Evolutionary conservation across 305 asterid genomes (phyloP).

Genomic region (Fraxinus velutina): DNA sequence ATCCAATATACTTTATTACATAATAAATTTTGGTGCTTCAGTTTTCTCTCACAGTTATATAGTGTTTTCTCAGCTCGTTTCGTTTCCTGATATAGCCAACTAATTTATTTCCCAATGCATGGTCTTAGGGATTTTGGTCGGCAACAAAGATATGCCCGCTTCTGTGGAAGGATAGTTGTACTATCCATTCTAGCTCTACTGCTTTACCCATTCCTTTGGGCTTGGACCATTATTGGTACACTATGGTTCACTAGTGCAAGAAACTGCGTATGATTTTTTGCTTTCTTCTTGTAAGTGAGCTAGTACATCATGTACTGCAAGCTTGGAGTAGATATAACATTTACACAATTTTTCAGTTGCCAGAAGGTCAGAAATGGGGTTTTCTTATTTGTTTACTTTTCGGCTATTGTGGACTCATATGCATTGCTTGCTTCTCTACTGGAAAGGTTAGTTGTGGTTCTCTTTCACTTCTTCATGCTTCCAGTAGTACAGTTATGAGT

Average conservation of each 20-base stretch:
- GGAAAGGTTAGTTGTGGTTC: slow-evolving; percentile 63
- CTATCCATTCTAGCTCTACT: slow-evolving; percentile 61
- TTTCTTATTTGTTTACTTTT: slow-evolving; percentile 92
- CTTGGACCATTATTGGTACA: slow-evolving; percentile 80
- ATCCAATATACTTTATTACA: background rate
- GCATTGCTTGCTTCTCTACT: slow-evolving; percentile 69
- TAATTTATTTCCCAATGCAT: background rate
- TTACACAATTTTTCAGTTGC: slow-evolving; percentile 55
- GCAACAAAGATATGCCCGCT: slow-evolving; percentile 81
- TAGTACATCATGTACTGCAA: slow-evolving; percentile 11
- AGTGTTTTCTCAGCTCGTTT: background rate
- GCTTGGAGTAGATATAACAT: slow-evolving; percentile 19
- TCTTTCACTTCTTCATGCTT: background rate
- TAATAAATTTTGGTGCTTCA: background rate
- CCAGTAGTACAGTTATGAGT: background rate
- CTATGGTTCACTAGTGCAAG: slow-evolving; percentile 73
- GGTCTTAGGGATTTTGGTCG: slow-evolving; percentile 73
- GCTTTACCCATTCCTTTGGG: slow-evolving; percentile 78
- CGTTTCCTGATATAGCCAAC: background rate
- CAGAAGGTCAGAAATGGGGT: slow-evolving; percentile 98
- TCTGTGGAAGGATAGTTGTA: slow-evolving; percentile 74
- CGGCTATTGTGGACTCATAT: slow-evolving; percentile 91
- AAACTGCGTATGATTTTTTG: slow-evolving; percentile 54
- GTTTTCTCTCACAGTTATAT: background rate
- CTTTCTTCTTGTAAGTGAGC: slow-evolving; percentile 5